These are phyloP conservation scores for Decorospora gaudefroyi DNA, from an alignment of 2,329 filamentous ascomycete genomes.

Conservation along the genomic window DNA sequence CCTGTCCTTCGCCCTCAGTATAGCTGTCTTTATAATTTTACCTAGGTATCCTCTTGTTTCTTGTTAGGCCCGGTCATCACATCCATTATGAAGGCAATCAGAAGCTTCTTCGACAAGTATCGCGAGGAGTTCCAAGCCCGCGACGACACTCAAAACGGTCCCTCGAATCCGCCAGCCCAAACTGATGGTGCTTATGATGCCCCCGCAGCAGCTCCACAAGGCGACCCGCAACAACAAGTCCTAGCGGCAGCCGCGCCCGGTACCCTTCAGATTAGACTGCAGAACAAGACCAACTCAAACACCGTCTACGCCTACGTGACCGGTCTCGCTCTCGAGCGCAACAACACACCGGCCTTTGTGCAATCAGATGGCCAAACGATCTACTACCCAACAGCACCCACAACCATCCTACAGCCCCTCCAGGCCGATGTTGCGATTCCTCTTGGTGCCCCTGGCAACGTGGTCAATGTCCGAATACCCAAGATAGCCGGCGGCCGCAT, in stretches of 20 bases:
- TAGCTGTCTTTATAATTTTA: neutral
- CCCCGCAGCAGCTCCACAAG: conserved; percentile 14
- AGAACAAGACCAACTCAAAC: conserved; percentile 66
- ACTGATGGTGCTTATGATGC: conserved; percentile 13
- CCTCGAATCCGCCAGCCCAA: neutral
- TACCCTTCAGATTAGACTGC: conserved; percentile 64
- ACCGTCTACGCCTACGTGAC: conserved; percentile 72
- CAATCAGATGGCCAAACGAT: conserved; percentile 67
- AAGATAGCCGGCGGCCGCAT: conserved; percentile 72
- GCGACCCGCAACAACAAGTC: conserved; percentile 31
- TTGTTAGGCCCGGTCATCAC: too few relatives aligned
- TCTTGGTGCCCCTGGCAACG: conserved; percentile 64
- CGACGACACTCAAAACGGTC: conserved; percentile 6
- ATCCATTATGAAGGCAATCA: conserved; percentile 34
- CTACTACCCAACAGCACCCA: conserved; percentile 67
- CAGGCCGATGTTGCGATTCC: conserved; percentile 64
- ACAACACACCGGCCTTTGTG: conserved; percentile 65
- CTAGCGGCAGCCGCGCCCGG: conserved; percentile 28
- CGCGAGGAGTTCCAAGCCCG: conserved; percentile 24
- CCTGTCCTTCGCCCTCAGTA: neutral
- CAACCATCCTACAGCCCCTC: conserved; percentile 57
- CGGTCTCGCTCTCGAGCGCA: conserved; percentile 64
- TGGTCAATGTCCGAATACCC: conserved; percentile 66
- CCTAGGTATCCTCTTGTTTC: neutral
- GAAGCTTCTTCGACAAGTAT: conserved; percentile 33